Percentiles rank a stretch among this genome's conserved stretches.
Conservation (phyloP, 2,329 filamentous ascomycete species). For the Fusarium aywerte region DNA sequence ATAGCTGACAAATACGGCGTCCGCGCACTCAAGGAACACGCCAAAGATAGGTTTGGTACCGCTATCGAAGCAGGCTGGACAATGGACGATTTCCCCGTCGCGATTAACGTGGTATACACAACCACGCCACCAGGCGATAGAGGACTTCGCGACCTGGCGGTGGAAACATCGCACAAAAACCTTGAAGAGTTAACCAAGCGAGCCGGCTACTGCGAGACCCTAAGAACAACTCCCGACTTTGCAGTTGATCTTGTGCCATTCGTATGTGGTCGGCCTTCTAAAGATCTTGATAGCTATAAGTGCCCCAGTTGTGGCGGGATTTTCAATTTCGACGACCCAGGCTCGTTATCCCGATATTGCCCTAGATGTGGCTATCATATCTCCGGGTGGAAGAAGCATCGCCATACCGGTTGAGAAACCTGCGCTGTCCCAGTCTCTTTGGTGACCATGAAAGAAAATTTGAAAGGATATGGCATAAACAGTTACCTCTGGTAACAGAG, state of each 20-base stretch:
- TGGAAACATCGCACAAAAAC: background rate
- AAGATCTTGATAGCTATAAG: no score
- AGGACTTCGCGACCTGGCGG: constrained; percentile 6
- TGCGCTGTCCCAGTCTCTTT: no score
- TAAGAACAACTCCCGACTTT: background rate
- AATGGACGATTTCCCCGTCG: background rate
- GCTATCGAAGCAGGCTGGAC: background rate
- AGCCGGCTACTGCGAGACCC: background rate
- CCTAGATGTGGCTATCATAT: no score
- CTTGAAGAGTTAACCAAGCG: background rate
- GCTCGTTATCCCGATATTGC: no score
- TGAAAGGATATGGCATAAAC: no score
- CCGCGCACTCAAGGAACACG: background rate
- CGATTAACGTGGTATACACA: background rate
- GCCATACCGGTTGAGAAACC: no score
- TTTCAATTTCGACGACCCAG: no score
- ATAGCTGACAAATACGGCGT: constrained; percentile 17
- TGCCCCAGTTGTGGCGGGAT: no score
- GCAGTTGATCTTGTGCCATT: constrained; percentile 1
- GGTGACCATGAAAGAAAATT: no score
- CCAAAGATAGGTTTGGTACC: background rate
- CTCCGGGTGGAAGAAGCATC: no score
- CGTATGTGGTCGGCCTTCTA: no score
- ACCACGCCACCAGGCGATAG: background rate
- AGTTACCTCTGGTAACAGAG: no score